Conservation (phyloP, 1,139 yeast species). For the Diutina mesorugosa region DNA sequence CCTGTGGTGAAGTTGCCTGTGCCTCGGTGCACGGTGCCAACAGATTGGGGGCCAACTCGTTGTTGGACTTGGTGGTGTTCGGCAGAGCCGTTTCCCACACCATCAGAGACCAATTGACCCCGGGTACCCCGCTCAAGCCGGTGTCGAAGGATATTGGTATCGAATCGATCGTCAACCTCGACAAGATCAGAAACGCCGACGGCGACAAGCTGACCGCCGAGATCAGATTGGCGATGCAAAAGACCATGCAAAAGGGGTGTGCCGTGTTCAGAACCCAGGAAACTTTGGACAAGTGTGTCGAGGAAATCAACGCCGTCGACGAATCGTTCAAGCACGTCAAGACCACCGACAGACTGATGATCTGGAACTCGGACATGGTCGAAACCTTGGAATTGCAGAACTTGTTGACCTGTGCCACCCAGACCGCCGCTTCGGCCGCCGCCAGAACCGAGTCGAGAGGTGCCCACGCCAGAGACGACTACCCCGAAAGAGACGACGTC, state of each 20-base stretch:
- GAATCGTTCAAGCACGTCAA: conserved; percentile 53
- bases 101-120: conserved; percentile 70
- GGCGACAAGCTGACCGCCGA: conserved; percentile 80
- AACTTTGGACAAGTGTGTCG: conserved; percentile 85
- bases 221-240: conserved; percentile 88
- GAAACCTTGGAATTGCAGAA: conserved; percentile 95
- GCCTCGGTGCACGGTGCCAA: conserved; percentile 99
- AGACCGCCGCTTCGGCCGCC: conserved; percentile 89
- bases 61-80: conserved; percentile 91
- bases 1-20: conserved; percentile 99
- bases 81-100: conserved; percentile 98
- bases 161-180: conserved; percentile 85
- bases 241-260: conserved; percentile 92
- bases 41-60: conserved; percentile 98
- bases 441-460: conserved; percentile 98
- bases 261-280: conserved; percentile 95
- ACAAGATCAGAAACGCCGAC: conserved; percentile 69
- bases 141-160: conserved; percentile 78
- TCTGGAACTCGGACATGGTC: conserved; percentile 95
- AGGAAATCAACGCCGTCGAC: conserved; percentile 66
- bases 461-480: conserved; percentile 99
- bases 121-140: conserved; percentile 72
- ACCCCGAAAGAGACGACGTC: conserved; percentile 87
- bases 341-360: conserved; percentile 93
- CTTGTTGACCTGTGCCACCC: conserved; percentile 93